Evolutionary conservation across 305 asterid species (phyloP).

Genomic region (Solanum hybrid): DNA sequence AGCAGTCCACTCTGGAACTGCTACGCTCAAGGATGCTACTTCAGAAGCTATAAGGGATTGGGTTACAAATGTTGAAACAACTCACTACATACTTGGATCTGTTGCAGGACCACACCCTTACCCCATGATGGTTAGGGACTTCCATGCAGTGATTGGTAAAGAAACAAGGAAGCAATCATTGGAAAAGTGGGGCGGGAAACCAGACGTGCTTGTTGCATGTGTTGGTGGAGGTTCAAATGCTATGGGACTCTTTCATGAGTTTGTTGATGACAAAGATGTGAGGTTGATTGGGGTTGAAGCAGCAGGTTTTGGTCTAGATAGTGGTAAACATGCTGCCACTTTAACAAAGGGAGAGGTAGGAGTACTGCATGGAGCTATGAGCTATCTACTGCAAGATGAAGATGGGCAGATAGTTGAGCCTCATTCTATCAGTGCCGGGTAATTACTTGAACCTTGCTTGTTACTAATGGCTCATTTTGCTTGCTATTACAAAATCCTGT

Average conservation of each 20-base stretch:
- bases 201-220: slow-evolving; percentile 90
- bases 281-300: slow-evolving; percentile 94
- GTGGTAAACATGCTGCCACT: slow-evolving; percentile 93
- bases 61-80: slow-evolving; percentile 86
- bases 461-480: not conserved
- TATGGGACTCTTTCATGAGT: slow-evolving; percentile 87
- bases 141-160: slow-evolving; percentile 89
- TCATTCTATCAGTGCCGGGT: slow-evolving; percentile 86
- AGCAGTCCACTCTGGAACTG: slow-evolving; percentile 86
- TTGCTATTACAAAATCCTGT: not conserved
- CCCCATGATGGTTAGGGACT: slow-evolving; percentile 95
- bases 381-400: slow-evolving; percentile 84
- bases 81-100: slow-evolving; percentile 90
- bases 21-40: slow-evolving; percentile 93
- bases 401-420: slow-evolving; percentile 96
- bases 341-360: slow-evolving; percentile 89
- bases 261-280: slow-evolving; percentile 74
- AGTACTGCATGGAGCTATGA: slow-evolving; percentile 93
- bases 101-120: slow-evolving; percentile 97
- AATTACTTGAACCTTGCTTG: slow-evolving; percentile 1
- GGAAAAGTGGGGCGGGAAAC: slow-evolving; percentile 87
- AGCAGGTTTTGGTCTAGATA: slow-evolving; percentile 88
- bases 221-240: slow-evolving; percentile 99
- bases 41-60: slow-evolving; percentile 95
- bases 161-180: slow-evolving; percentile 88